Evolutionary conservation across 176 grass and related monocot genomes (phyloP), one percentile per base, ranked within the genome.

Genomic region (Microstegium vimineum): DNA sequence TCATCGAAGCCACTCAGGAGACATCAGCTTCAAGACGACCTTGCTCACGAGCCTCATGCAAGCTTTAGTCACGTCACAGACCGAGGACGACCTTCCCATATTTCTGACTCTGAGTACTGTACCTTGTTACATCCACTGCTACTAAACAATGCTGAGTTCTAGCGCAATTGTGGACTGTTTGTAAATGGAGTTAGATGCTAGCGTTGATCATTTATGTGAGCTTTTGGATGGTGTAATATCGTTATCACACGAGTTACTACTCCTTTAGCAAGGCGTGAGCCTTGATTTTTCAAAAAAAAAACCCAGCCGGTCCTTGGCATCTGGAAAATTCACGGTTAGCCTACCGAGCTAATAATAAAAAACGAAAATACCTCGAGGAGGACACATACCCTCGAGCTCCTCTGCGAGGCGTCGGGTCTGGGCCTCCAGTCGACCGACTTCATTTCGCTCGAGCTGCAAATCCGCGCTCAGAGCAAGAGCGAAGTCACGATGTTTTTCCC

Each of bases 171-270:
- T 37, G 78, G 72, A 79, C 71, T 86, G 10, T 35, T 86, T 83
- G 88, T 79, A 83, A 69, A 83, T 86, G 70, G 26, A 32, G 26
- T 7, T 73, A 83, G 66, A 32, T 67, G 67, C 67, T 66, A 27
- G 18, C 8, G 23, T 18, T 61, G 46, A 26, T 52, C 45, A 46
- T 82, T 32, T 46, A 69, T 16, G 2, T 41, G 1, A 32, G 12
- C 35, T 52, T 57, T 81, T 37, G 42, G 46, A 73, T 79, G 12
- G 34, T 86, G 59, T 47, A 77, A 78, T 82, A 40, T 45, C 7
- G 2, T 59, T 72, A 47, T 38, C 23, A 61, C 68, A 30, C 5
- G 5, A 46, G 4, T 65, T 66, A 38, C 13, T 34, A 42, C 40
- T 6, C 36, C 32, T 49, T 25, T 23, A 35, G 15, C 56, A 67